These are phyloP conservation scores for Backusella parvicylindrica DNA, from an alignment of 192 early-diverging fungal species.

Conservation along the genomic window DNA sequence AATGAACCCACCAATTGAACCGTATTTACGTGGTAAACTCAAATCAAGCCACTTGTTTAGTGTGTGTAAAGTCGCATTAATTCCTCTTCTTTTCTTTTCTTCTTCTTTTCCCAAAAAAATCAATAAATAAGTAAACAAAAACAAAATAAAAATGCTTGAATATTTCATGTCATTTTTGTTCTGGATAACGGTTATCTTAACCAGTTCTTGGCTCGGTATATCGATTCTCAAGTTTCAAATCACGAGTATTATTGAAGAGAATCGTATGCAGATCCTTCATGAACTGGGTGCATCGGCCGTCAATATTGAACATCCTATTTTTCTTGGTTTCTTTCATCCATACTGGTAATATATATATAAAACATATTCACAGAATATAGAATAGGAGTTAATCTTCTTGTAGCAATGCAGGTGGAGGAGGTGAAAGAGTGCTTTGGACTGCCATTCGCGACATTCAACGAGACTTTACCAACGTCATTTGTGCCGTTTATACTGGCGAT, in stretches of 20 bases:
- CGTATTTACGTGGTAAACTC: background rate
- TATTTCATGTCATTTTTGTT: background rate
- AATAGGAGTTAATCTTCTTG: background rate
- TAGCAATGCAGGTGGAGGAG: constrained; percentile 89
- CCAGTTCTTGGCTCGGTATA: background rate
- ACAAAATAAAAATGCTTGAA: background rate
- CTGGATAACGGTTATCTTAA: background rate
- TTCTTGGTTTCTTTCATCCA: constrained; percentile 90
- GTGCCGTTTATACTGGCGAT: constrained; percentile 84
- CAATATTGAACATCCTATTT: constrained; percentile 29
- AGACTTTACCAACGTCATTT: constrained; percentile 60
- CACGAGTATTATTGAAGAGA: constrained; percentile 12
- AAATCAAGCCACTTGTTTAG: background rate
- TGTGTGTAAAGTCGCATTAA: background rate
- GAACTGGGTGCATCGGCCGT: constrained; percentile 7
- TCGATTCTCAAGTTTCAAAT: constrained; percentile 11
- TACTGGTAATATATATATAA: constrained; percentile 81
- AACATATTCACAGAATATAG: background rate
- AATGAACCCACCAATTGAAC: background rate
- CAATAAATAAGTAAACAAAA: too few relatives aligned
- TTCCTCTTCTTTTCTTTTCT: background rate
- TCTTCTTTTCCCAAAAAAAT: too few relatives aligned
- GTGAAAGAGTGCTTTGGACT: constrained; percentile 95
- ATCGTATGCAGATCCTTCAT: constrained; percentile 26
- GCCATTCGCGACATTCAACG: constrained; percentile 78